Conservation (phyloP, 1,284 basidiomycete genomes). For the Sporisorium sorghi region DNA sequence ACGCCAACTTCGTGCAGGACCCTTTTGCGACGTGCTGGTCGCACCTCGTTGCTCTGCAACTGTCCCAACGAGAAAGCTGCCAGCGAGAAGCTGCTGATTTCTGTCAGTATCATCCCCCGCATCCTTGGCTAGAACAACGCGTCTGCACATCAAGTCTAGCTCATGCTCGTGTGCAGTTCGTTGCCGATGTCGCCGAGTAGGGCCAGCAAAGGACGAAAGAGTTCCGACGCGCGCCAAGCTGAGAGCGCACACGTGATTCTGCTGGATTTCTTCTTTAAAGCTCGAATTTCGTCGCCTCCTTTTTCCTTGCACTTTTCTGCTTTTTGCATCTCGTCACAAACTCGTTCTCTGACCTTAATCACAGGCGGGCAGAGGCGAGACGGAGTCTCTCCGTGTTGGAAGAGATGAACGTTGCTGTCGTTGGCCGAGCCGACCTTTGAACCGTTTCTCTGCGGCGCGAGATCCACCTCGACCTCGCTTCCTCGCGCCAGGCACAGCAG, state of each 20-base stretch:
- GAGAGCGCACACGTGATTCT: constrained; percentile 8
- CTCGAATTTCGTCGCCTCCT: constrained; percentile 4
- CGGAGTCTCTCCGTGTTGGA: too few relatives aligned
- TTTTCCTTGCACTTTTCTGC: not conserved
- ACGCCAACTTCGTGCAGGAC: too few relatives aligned
- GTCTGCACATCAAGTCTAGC: too few relatives aligned
- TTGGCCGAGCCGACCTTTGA: too few relatives aligned
- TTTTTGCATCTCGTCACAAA: too few relatives aligned
- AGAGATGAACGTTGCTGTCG: too few relatives aligned
- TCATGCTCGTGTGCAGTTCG: not conserved
- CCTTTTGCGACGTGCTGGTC: not conserved
- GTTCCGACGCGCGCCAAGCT: not conserved
- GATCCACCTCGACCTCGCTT: too few relatives aligned
- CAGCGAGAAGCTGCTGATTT: not conserved
- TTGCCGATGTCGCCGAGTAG: not conserved
- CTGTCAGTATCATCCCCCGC: constrained; percentile 1
- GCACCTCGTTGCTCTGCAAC: too few relatives aligned
- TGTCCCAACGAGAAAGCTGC: not conserved
- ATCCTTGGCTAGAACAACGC: not conserved
- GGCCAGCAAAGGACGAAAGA: not conserved
- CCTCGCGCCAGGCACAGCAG: too few relatives aligned
- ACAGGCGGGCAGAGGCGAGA: too few relatives aligned
- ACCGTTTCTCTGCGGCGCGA: too few relatives aligned
- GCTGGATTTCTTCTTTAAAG: not conserved
- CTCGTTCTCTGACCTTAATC: too few relatives aligned